Percentiles rank a stretch among this genome's conserved stretches.
These are phyloP conservation scores for Acacia melanoxylon DNA, from an alignment of 306 rosid genomes.

Conservation along the genomic window DNA sequence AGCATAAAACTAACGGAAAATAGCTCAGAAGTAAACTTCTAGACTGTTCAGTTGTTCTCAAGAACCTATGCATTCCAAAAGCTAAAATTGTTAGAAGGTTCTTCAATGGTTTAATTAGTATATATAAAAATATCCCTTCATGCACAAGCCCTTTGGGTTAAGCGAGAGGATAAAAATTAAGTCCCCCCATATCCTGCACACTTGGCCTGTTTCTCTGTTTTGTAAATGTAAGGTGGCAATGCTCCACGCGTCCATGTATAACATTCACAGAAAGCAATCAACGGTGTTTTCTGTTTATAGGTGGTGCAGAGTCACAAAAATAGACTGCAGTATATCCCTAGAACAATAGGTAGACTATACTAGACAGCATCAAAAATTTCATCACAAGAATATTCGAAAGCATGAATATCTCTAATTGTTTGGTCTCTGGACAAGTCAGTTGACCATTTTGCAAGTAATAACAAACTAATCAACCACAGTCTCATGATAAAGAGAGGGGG, in stretches of 20 bases:
- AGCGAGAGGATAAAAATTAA: background rate
- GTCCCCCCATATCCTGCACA: background rate
- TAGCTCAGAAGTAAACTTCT: slow-evolving; percentile 12
- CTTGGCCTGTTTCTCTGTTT: slow-evolving; percentile 24
- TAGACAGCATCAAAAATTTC: slow-evolving; percentile 5
- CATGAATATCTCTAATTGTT: slow-evolving; percentile 17
- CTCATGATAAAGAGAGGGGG: slow-evolving; percentile 22
- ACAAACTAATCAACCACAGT: slow-evolving; percentile 22
- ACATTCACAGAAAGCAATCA: slow-evolving; percentile 16
- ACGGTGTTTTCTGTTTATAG: slow-evolving; percentile 12
- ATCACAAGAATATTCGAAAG: slow-evolving; percentile 27
- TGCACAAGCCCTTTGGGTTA: background rate
- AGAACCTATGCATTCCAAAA: background rate
- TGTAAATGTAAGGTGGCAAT: slow-evolving; percentile 7
- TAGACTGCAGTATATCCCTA: slow-evolving; percentile 17
- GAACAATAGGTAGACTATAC: background rate
- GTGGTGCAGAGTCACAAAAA: background rate
- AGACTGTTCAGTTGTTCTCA: slow-evolving; percentile 10
- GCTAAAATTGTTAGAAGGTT: background rate
- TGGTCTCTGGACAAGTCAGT: background rate
- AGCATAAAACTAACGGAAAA: slow-evolving; percentile 17
- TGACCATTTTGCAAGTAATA: slow-evolving; percentile 26
- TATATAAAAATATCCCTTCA: background rate
- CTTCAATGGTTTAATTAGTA: background rate
- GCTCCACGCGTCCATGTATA: slow-evolving; percentile 3